Evolutionary conservation across 2,329 filamentous ascomycete species (phyloP).

Genomic region (Incumbomyces lentus): DNA sequence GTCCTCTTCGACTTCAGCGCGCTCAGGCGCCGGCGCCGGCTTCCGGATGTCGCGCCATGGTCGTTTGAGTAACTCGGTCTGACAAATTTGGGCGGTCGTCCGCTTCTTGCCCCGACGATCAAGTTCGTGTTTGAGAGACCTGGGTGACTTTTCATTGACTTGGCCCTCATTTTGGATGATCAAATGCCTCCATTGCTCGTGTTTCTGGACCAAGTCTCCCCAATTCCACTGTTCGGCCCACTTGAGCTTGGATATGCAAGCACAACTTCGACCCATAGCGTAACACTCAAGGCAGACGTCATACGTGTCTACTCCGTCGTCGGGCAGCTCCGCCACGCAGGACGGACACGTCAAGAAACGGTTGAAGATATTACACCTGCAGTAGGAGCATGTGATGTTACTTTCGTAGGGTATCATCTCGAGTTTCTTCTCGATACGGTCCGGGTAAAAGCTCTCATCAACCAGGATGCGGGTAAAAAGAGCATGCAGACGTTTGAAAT

Average conservation of each 20-base stretch:
- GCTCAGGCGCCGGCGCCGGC: constrained; percentile 29
- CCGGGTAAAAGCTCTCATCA: constrained; percentile 72
- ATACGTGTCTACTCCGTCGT: constrained; percentile 73
- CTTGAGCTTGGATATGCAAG: constrained; percentile 69
- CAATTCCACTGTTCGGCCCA: constrained; percentile 94
- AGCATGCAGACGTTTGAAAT: constrained; percentile 70
- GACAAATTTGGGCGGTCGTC: constrained; percentile 83
- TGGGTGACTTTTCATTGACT: constrained; percentile 56
- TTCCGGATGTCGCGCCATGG: constrained; percentile 77
- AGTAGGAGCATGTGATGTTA: constrained; percentile 91
- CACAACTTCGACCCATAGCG: constrained; percentile 89
- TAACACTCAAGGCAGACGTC: constrained; percentile 98
- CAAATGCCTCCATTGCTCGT: constrained; percentile 72
- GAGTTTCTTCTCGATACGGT: constrained; percentile 48
- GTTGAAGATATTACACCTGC: constrained; percentile 93
- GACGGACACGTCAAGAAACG: constrained; percentile 84
- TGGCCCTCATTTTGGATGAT: constrained; percentile 64
- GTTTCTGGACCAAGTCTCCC: constrained; percentile 63
- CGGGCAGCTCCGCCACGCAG: constrained; percentile 58
- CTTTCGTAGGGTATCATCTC: constrained; percentile 77
- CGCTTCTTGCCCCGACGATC: constrained; percentile 56
- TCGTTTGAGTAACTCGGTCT: constrained; percentile 68
- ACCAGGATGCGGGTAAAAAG: constrained; percentile 71
- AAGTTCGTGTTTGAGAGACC: constrained; percentile 60
- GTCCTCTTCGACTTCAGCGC: constrained; percentile 30